phyloP scores from a whole-genome alignment of 1,284 basidiomycete genomes.

The Leccinum subfulvum region DNA sequence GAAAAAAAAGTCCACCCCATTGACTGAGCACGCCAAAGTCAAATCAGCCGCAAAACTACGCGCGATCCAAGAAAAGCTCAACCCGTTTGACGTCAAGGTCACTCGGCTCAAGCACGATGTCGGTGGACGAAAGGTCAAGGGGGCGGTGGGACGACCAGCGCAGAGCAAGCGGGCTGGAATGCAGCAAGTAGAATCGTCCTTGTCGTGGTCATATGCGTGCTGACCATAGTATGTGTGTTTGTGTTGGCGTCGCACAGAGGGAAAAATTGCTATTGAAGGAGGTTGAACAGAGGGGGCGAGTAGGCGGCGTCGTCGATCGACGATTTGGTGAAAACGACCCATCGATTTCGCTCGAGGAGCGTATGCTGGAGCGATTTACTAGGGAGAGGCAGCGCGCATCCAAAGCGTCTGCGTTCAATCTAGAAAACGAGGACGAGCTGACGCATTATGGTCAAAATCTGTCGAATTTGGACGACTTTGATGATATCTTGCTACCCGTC shows the following conservation, averaged over 20 bases:
- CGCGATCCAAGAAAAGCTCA: constrained; percentile 83
- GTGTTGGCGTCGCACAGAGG: constrained; percentile 48
- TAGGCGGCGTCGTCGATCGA: constrained; percentile 89
- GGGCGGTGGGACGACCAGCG: constrained; percentile 79
- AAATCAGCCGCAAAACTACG: constrained; percentile 79
- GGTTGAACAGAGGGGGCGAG: constrained; percentile 72
- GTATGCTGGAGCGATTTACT: constrained; percentile 97
- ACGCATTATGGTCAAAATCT: constrained; percentile 92
- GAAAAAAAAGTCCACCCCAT: constrained; percentile 62
- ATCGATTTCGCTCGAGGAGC: constrained; percentile 88
- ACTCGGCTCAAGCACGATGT: constrained; percentile 93
- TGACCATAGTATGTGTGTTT: constrained; percentile 7
- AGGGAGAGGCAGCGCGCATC: constrained; percentile 80
- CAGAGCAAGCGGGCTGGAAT: constrained; percentile 85
- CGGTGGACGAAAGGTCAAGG: constrained; percentile 84
- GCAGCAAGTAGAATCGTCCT: constrained; percentile 66
- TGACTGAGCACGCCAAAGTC: constrained; percentile 73
- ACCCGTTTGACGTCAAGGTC: constrained; percentile 92
- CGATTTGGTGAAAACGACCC: constrained; percentile 97
- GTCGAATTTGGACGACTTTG: constrained; percentile 86
- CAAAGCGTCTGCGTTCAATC: constrained; percentile 83
- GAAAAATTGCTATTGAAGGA: constrained; percentile 89
- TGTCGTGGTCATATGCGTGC: constrained; percentile 12
- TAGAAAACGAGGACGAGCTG: constrained; percentile 87
- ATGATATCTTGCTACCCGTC: constrained; percentile 69